These are phyloP conservation scores for Schizonepeta tenuifolia DNA, from an alignment of 257 asterid species.

Conservation along the genomic window DNA sequence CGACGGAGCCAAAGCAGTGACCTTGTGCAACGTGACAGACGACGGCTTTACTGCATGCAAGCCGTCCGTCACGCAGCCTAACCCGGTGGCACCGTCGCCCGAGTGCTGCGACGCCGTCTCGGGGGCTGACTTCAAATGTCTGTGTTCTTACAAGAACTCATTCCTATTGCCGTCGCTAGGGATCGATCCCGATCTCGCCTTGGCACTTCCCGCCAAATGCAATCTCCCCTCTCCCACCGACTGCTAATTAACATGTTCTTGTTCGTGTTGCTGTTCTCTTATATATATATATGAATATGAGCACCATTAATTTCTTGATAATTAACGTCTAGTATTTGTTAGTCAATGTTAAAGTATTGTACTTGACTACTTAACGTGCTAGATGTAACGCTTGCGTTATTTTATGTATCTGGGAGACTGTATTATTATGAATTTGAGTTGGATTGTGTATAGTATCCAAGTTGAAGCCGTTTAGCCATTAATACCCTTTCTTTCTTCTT, in stretches of 20 bases:
- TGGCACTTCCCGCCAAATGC: constrained; percentile 75
- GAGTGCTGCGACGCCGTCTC: constrained; percentile 63
- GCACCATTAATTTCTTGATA: too few relatives aligned
- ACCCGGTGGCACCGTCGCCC: constrained; percentile 53
- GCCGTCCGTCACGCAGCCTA: constrained; percentile 59
- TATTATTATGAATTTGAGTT: too few relatives aligned
- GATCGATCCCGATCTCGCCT: constrained; percentile 75
- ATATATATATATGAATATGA: too few relatives aligned
- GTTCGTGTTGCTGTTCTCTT: background rate
- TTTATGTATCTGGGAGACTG: too few relatives aligned
- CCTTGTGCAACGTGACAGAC: constrained; percentile 62
- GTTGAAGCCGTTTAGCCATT: too few relatives aligned
- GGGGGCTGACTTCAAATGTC: constrained; percentile 59
- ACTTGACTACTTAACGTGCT: background rate
- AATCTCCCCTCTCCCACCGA: constrained; percentile 48
- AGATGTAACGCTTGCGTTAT: background rate
- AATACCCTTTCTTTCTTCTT: too few relatives aligned
- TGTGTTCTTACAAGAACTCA: constrained; percentile 67
- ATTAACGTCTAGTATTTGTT: background rate
- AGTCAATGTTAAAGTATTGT: background rate
- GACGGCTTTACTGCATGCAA: constrained; percentile 60
- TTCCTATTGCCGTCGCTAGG: constrained; percentile 64
- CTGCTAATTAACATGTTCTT: constrained; percentile 46
- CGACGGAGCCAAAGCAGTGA: constrained; percentile 32
- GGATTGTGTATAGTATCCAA: too few relatives aligned